phyloP scores from a whole-genome alignment of 768 basidiomycete genomes.

The Leccinum broughii region DNA sequence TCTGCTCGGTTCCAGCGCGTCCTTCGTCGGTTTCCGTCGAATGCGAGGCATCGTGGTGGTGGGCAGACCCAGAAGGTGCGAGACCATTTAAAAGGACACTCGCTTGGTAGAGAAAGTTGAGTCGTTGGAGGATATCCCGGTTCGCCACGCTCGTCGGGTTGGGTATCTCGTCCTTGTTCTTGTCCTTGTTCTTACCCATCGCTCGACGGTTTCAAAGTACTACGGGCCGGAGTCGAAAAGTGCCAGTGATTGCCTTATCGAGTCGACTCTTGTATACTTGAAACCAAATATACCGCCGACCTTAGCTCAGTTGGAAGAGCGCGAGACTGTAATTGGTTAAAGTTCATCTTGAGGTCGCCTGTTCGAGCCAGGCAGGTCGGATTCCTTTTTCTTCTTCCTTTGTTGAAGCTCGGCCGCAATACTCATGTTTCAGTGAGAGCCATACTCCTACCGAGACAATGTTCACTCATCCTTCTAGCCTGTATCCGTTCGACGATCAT shows the following conservation, averaged over 20 bases:
- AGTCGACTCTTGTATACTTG: background rate
- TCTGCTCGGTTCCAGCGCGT: background rate
- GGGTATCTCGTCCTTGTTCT: slow-evolving; percentile 55
- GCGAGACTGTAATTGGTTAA: slow-evolving; percentile 44
- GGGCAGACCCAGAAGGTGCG: slow-evolving; percentile 12
- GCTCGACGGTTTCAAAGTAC: background rate
- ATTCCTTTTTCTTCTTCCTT: slow-evolving; percentile 7
- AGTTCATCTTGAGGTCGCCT: slow-evolving; percentile 44
- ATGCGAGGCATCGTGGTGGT: slow-evolving; percentile 1
- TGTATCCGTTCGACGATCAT: too few relatives aligned
- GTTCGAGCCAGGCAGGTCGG: slow-evolving; percentile 45
- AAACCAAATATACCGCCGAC: slow-evolving; percentile 4
- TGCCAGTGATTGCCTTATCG: background rate
- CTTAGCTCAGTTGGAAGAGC: slow-evolving; percentile 51
- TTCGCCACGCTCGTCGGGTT: slow-evolving; percentile 61
- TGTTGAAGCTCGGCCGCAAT: too few relatives aligned
- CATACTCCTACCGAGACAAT: too few relatives aligned
- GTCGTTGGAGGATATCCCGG: slow-evolving; percentile 75
- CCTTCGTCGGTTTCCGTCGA: background rate
- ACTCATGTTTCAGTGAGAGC: background rate
- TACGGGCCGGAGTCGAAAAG: too few relatives aligned
- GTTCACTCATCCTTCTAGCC: too few relatives aligned
- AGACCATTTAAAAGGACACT: slow-evolving; percentile 58
- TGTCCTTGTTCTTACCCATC: slow-evolving; percentile 70
- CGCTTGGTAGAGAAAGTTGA: slow-evolving; percentile 86